Base-by-base conservation (phyloP, 1,284 basidiomycete species). In the Trametes hirsuta region DNA sequence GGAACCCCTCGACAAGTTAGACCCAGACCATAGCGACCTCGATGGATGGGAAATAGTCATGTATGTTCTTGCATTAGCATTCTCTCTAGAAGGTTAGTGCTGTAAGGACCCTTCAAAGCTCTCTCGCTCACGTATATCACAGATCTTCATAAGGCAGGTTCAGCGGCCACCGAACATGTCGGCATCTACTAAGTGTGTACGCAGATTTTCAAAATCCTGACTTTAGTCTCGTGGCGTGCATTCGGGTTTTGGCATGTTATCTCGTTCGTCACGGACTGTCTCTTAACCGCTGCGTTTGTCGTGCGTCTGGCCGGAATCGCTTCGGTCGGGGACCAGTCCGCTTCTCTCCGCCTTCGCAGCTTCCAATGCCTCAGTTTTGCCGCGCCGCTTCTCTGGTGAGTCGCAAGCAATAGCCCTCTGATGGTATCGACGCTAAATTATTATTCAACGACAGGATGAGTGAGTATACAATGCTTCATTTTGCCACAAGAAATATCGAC, bases 311-410 rank as follows among this genome's bases (percentile, higher is more conserved):
- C 81, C 5, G 90, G 94, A 25, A 71, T 93, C 14, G 71, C 68
- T 5, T 72, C 76, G 5, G 64, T 75, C 14, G 79, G 74, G 2
- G 77, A 80, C n/a, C 69, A 77, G 42, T 73, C 72, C n/a, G 76
- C 71, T 21, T 72, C 60, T 45, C 75, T 79, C 52, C 85, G 87
- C 52, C 72, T 92, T n/a, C 79, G 75, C 60, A 94, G 93, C 72
- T 97, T 96, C 77, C 94, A 95, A 71, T 82, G 93, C 21, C 76
- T 97, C 36, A 93, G 92, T 77, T 94, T 90, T 71, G 93, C 90
- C 4, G 85, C 93, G 1, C 94, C 94, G 0, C 81, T 95, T 42
- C 90, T 95, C 50, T 96, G 94, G 90, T 91, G 65, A 62, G 86
- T 74, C 40, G 9, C 12, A 10, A 34, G 4, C 41, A 42, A 39